These are phyloP conservation scores for Stephanodiscus triporus DNA, from an alignment of 108 stramenopile genomes.

Conservation along the genomic window DNA sequence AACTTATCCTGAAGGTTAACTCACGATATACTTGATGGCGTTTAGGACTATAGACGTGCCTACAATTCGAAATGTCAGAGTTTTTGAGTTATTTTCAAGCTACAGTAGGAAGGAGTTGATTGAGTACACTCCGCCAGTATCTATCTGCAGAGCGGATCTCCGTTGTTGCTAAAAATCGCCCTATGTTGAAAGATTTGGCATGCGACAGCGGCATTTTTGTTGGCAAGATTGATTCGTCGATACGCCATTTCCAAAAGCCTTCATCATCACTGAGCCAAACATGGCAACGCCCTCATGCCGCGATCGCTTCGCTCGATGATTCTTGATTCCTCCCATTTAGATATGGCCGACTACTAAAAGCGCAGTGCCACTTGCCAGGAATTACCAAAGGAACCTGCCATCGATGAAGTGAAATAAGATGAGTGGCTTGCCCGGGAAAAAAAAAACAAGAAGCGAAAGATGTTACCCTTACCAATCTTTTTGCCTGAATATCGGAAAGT, in stretches of 20 bases:
- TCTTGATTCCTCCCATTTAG: conserved; percentile 96
- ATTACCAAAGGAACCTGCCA: conserved; percentile 67
- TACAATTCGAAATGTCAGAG: not conserved
- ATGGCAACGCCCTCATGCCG: conserved; percentile 90
- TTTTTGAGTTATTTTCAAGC: not conserved
- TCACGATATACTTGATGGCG: conserved; percentile 50
- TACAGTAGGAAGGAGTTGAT: too few relatives aligned
- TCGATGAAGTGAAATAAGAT: conserved; percentile 3
- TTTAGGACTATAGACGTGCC: conserved; percentile 37
- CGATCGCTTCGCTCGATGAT: conserved; percentile 90
- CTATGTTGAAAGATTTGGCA: conserved; percentile 64
- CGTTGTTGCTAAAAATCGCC: conserved; percentile 75
- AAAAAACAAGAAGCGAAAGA: not conserved
- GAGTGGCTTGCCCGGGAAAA: not conserved
- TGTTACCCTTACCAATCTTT: conserved; percentile 70
- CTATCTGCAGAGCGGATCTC: conserved; percentile 82
- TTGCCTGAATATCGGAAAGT: conserved; percentile 87
- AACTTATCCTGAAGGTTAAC: not conserved
- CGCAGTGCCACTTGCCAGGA: conserved; percentile 91
- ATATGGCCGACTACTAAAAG: conserved; percentile 68
- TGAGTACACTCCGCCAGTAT: conserved; percentile 87
- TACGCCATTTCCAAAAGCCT: conserved; percentile 40
- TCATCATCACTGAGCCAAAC: conserved; percentile 82
- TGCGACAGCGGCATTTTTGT: conserved; percentile 55
- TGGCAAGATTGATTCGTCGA: conserved; percentile 26